Conservation (phyloP, 2,329 filamentous ascomycete genomes). For the Microsporum audouinii region DNA sequence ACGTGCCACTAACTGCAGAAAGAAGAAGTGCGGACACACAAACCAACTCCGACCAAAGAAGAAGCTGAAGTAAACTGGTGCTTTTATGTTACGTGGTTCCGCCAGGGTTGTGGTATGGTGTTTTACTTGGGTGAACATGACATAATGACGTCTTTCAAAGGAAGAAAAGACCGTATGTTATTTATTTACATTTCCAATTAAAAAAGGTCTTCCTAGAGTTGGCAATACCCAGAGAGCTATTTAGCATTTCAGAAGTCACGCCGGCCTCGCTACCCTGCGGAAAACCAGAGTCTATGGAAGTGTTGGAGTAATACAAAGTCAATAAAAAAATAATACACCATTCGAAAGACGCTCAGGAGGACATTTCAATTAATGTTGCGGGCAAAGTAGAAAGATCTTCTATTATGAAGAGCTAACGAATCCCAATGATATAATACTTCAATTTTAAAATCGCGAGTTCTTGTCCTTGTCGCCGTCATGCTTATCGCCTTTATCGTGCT, state of each 20-base stretch:
- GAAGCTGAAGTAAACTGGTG: conserved; percentile 74
- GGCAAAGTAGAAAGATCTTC: not conserved
- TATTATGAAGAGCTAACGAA: not conserved
- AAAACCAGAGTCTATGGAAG: not conserved
- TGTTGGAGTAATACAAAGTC: conserved; percentile 2
- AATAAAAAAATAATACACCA: conserved; percentile 3
- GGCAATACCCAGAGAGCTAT: conserved; percentile 4
- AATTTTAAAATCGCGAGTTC: not conserved
- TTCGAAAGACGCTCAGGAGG: not conserved
- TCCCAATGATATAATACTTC: not conserved
- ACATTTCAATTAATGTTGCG: not conserved
- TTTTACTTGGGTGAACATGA: conserved; percentile 9
- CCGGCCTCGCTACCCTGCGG: not conserved
- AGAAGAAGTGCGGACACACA: conserved; percentile 99
- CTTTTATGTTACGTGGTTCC: conserved; percentile 5
- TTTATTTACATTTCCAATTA: conserved; percentile 4
- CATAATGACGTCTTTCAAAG: conserved; percentile 10
- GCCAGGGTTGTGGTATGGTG: conserved; percentile 7
- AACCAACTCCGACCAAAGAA: conserved; percentile 99
- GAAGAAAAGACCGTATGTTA: conserved; percentile 9
- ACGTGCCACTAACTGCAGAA: conserved; percentile 99
- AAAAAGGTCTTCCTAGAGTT: not conserved
- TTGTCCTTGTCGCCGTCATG: conserved; percentile 14
- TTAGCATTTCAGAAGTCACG: not conserved
- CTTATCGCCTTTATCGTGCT: conserved; percentile 22